Conservation (phyloP, 345 rosid genomes). For the rapeseed (Brassica napus) region DNA sequence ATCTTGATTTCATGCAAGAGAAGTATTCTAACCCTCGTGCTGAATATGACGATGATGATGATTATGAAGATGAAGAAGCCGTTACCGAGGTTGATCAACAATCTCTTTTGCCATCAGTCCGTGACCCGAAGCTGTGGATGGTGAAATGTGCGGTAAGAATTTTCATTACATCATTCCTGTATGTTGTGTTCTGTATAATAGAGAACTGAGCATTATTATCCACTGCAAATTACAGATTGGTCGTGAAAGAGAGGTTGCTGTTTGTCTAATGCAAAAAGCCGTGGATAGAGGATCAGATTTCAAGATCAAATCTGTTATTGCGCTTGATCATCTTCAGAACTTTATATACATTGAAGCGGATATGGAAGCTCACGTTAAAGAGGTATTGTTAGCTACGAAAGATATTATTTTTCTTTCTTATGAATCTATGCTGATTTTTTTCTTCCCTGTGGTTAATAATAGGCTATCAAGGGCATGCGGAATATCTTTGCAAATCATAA, state of each 20-base stretch:
- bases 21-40: slow-evolving; percentile 57
- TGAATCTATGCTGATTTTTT: not conserved
- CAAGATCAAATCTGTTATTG: slow-evolving; percentile 76
- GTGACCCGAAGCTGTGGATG: slow-evolving; percentile 67
- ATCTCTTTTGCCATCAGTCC: slow-evolving; percentile 86
- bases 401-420: not conserved
- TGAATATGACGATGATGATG: slow-evolving; percentile 46
- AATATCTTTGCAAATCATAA: slow-evolving; percentile 56
- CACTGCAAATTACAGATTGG: slow-evolving; percentile 58
- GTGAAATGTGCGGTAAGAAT: slow-evolving; percentile 42
- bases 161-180: not conserved
- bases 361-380: slow-evolving; percentile 89
- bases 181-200: not conserved
- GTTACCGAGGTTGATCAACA: slow-evolving; percentile 84
- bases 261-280: slow-evolving; percentile 81
- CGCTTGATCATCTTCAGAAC: slow-evolving; percentile 86
- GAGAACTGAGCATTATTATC: not conserved
- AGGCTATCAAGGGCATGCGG: slow-evolving; percentile 88
- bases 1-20: slow-evolving; percentile 52
- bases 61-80: slow-evolving; percentile 45
- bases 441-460: slow-evolving; percentile 1
- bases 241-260: slow-evolving; percentile 81
- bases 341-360: slow-evolving; percentile 79
- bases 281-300: slow-evolving; percentile 76
- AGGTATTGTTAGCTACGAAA: slow-evolving; percentile 46